Percentiles rank a stretch among this genome's conserved stretches.
phyloP scores from a whole-genome alignment of 306 rosid genomes.

The Astragalus glycyphyllos region DNA sequence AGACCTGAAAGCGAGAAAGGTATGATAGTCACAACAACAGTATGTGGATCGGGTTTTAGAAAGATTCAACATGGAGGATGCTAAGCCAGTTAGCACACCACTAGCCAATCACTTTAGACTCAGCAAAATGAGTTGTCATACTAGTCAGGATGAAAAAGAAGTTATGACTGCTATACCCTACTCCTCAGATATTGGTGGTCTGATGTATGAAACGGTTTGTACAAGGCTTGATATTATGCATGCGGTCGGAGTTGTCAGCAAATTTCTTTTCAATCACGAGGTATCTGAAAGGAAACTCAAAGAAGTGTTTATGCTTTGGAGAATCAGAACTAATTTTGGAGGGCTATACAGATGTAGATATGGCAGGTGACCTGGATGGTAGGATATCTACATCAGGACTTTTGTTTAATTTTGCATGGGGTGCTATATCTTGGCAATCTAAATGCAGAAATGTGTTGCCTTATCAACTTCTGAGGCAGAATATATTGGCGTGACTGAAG shows the following conservation, averaged over 20 bases:
- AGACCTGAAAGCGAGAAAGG: neutral
- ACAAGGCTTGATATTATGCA: neutral
- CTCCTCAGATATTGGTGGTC: neutral
- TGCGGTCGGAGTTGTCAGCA: neutral
- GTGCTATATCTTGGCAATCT: neutral
- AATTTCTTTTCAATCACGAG: neutral
- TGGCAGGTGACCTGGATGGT: neutral
- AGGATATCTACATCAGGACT: neutral
- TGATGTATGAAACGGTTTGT: neutral
- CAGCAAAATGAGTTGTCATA: neutral
- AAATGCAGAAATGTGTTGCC: neutral
- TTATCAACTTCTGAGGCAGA: neutral
- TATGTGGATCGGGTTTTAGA: neutral
- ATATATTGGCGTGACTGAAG: neutral
- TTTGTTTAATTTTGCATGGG: neutral
- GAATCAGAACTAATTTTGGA: neutral
- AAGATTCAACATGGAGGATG: neutral
- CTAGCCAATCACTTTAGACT: constrained; percentile 8
- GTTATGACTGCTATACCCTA: neutral
- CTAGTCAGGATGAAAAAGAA: neutral
- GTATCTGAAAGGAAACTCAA: neutral
- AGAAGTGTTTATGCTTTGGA: neutral
- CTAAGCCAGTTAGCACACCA: neutral
- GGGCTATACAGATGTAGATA: neutral
- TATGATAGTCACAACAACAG: neutral